Percentiles rank a stretch among this genome's conserved stretches.
Conservation (phyloP, 164 flowering plant species). For the Vitis rotundifolia region DNA sequence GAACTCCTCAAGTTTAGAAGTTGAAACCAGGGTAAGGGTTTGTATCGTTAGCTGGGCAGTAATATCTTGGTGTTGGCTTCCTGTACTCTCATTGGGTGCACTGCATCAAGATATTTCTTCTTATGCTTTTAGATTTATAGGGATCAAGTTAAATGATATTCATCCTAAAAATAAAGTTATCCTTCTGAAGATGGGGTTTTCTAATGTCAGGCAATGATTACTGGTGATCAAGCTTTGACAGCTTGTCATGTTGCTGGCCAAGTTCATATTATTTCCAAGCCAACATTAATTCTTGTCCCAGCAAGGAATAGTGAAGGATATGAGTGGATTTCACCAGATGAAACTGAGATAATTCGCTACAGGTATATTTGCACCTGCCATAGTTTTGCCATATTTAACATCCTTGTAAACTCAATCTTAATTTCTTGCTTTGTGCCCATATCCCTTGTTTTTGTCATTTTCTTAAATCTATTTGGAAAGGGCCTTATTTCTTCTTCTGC, state of each 20-base stretch:
- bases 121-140: not conserved
- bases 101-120: not conserved
- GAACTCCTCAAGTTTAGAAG: too few relatives aligned
- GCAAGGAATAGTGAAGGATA: conserved; percentile 39
- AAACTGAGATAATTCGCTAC: conserved; percentile 47
- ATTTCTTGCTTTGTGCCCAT: not conserved
- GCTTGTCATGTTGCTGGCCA: conserved; percentile 98
- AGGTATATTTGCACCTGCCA: conserved; percentile 31
- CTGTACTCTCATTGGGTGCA: not conserved
- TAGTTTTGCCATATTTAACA: not conserved
- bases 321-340: conserved; percentile 94
- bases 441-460: not conserved
- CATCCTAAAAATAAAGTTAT: not conserved
- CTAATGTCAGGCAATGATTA: conserved; percentile 78
- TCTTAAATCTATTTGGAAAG: not conserved
- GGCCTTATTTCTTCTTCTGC: not conserved
- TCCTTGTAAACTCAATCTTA: not conserved
- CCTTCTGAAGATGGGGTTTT: not conserved
- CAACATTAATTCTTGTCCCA: conserved; percentile 66
- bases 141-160: not conserved
- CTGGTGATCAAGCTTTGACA: conserved; percentile 98
- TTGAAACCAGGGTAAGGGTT: not conserved
- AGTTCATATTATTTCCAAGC: conserved; percentile 88
- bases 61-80: conserved; percentile 2
- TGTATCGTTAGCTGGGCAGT: not conserved